These are phyloP conservation scores for Selaginella tamariscina DNA, from an alignment of 75 land plant species.

Conservation along the genomic window DNA sequence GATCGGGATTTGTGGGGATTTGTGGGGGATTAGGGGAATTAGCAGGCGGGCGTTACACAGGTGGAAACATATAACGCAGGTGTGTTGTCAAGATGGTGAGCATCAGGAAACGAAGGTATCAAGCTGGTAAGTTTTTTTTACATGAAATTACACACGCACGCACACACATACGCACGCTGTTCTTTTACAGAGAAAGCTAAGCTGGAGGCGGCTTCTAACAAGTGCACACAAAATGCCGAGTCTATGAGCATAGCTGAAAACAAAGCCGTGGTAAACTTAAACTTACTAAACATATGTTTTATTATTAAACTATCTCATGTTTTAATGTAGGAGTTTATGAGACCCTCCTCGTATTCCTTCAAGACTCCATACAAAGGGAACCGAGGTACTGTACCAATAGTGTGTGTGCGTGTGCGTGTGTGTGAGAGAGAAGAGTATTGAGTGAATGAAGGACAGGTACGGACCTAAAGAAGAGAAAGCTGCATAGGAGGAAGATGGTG, in stretches of 20 bases:
- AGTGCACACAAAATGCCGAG: not conserved
- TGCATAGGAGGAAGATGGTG: constrained; percentile 59
- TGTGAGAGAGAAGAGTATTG: no score
- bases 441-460: constrained; percentile 14
- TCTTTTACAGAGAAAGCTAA: not conserved
- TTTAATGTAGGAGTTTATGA: not conserved
- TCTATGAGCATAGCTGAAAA: not conserved
- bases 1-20: no score
- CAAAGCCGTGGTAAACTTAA: not conserved
- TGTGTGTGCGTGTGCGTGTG: no score
- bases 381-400: not conserved
- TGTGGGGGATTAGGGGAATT: no score
- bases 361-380: not conserved
- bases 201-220: not conserved
- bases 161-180: not conserved
- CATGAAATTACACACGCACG: not conserved
- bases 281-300: not conserved
- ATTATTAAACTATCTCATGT: not conserved
- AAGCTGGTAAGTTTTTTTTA: not conserved
- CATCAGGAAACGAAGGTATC: not conserved
- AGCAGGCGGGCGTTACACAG: no score
- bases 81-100: no score
- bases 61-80: no score
- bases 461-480: constrained; percentile 66
- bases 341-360: not conserved